These are phyloP conservation scores for Apiotrichum sp. DNA, from an alignment of 1,284 basidiomycete genomes.

Conservation along the genomic window DNA sequence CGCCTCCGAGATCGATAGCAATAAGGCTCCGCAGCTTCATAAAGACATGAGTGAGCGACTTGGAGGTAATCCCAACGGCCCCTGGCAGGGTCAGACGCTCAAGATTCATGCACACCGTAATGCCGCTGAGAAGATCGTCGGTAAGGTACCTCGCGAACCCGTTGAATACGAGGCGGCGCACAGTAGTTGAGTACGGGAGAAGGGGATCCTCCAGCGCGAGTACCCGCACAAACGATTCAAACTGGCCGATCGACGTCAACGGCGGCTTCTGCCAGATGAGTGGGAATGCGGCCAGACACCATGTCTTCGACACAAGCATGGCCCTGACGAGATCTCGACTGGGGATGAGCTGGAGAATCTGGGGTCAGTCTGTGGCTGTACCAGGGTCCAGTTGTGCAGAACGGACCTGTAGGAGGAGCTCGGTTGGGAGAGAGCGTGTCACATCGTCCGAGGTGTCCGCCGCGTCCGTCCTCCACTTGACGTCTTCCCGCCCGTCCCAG, in stretches of 20 bases:
- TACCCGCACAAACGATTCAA: conserved; percentile 27
- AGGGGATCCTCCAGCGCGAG: conserved; percentile 52
- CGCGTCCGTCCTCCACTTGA: background rate
- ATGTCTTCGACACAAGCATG: conserved; percentile 78
- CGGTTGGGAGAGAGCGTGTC: conserved; percentile 60
- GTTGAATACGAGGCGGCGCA: conserved; percentile 86
- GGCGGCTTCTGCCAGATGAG: conserved; percentile 90
- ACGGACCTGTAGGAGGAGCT: conserved; percentile 59
- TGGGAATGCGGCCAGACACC: conserved; percentile 94
- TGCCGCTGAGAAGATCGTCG: conserved; percentile 69
- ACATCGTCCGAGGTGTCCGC: too few relatives aligned
- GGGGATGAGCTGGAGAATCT: conserved; percentile 80
- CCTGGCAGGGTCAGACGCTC: conserved; percentile 89
- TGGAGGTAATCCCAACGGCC: conserved; percentile 66
- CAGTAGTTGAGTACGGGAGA: conserved; percentile 81
- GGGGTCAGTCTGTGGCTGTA: too few relatives aligned
- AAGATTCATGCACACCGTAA: conserved; percentile 71
- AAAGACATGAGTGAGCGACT: conserved; percentile 63
- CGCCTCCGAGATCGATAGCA: conserved; percentile 80
- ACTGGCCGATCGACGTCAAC: conserved; percentile 56
- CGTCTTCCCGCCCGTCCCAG: background rate
- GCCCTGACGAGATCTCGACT: conserved; percentile 67
- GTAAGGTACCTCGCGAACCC: conserved; percentile 64
- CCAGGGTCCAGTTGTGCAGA: too few relatives aligned
- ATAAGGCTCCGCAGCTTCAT: conserved; percentile 68